Base-by-base conservation (phyloP, 202 grass and related monocot species). In the Sporobolus alterniflorus region DNA sequence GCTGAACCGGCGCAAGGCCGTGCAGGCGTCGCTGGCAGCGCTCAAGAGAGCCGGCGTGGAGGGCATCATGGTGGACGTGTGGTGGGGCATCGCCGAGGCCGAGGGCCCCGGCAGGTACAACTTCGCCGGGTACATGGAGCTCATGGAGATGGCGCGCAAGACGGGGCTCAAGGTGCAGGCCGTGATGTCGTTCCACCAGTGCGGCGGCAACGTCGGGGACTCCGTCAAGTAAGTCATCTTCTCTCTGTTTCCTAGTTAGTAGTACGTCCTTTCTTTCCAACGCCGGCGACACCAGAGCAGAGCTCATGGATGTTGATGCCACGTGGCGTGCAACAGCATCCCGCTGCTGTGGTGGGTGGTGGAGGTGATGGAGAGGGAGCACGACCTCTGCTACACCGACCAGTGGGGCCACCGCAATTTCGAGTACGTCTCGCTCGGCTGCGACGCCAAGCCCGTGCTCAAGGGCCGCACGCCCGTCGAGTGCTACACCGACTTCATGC, bases 181-280 rank as follows among this genome's bases (percentile, higher is more conserved):
- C 85, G 92, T 98, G 88, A 98, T 98, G 95, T 94, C 92, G 39
- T 94, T 94, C 89, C 96, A 98, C 73, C 96, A 92, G 79, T 98
- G 96, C 22, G 93, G 96, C 0, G 96, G 96, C 30, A 98, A 98
- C 65, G 49, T 95, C 46, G 89, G 93, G 60, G 93, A 98, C 72
- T 85, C 73, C 50, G 92, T 90, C 95, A 92, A 89, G 95, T 98
- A 89, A 85, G 57, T 44, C 24, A 17, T 24, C 43, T 83, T 0
- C 20, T 3, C 17, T 24, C 51, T 22, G 21, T 55, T 22, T 55
- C n/a, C 6, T 11, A n/a, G 6, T 61, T 2, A n/a, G n/a, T n/a
- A n/a, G n/a, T n/a, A 24, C 57, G 25, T 60, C 15, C 4, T 13
- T 14, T 14, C 25, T 21, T 1, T n/a, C n/a, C n/a, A n/a, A n/a